Evolutionary conservation across 208 protist genomes (phyloP).

Genomic region (Tritrichomonas musculus): DNA sequence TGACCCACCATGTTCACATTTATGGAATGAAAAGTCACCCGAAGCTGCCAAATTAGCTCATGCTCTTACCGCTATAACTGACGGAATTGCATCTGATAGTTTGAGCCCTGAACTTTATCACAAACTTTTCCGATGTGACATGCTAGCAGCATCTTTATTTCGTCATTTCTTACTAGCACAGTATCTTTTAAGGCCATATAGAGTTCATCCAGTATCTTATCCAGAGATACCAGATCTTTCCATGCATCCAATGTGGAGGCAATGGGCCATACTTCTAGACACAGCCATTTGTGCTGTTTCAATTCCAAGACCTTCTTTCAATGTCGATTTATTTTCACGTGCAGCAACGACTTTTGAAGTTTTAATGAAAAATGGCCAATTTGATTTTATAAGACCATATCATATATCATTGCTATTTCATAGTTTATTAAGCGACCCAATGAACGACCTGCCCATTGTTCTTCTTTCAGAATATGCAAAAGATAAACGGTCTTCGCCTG

Average conservation of each 20-base stretch:
- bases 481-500: background rate
- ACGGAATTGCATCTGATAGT: background rate
- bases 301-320: background rate
- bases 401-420: conserved; percentile 4
- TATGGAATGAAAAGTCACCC: background rate
- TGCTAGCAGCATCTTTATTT: background rate
- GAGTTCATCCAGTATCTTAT: background rate
- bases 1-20: background rate
- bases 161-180: background rate
- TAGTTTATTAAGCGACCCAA: background rate
- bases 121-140: background rate
- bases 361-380: background rate
- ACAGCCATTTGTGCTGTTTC: background rate
- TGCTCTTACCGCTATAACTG: background rate
- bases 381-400: background rate
- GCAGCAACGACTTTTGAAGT: background rate
- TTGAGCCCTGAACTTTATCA: background rate
- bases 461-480: background rate
- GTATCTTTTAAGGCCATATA: background rate
- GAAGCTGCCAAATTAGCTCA: background rate
- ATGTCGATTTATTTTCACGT: background rate
- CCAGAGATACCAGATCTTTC: conserved; percentile 2
- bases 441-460: background rate
- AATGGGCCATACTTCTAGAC: background rate
- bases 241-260: conserved; percentile 11